Conservation (phyloP, 148 eudicot species). For the Nepenthes mirabilis region DNA sequence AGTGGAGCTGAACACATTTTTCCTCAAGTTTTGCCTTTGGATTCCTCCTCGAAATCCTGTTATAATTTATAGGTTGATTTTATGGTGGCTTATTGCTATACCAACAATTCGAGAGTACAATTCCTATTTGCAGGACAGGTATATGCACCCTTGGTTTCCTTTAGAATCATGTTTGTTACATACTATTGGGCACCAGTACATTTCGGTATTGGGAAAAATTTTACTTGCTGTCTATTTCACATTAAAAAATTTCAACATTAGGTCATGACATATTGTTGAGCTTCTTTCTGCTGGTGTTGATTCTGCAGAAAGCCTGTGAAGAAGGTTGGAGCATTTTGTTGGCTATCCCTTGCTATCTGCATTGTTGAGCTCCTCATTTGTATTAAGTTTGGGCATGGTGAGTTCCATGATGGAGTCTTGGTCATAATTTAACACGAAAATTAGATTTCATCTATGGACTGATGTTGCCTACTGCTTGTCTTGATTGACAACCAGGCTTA, state of each 20-base stretch:
- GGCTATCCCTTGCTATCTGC: conserved; percentile 95
- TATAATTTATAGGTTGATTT: conserved; percentile 65
- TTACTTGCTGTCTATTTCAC: too few species aligned
- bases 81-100: conserved; percentile 98
- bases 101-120: conserved; percentile 97
- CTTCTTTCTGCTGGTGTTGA: neutral
- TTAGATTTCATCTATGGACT: neutral
- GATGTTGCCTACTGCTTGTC: neutral
- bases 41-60: conserved; percentile 92
- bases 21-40: conserved; percentile 96
- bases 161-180: neutral
- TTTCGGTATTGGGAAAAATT: too few species aligned
- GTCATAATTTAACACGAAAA: neutral
- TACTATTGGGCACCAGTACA: too few species aligned
- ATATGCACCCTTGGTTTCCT: neutral
- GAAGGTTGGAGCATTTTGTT: conserved; percentile 90
- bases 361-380: conserved; percentile 88
- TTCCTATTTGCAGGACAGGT: conserved; percentile 93
- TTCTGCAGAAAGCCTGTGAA: conserved; percentile 58
- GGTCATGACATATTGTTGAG: neutral
- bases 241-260: neutral
- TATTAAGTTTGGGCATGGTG: conserved; percentile 91
- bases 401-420: conserved; percentile 7
- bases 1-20: conserved; percentile 93
- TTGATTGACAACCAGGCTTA: conserved; percentile 34